Percentiles rank a stretch among this genome's conserved stretches.
These are phyloP conservation scores for Kwoniella sp. DNA, from an alignment of 768 basidiomycete species.

Conservation along the genomic window DNA sequence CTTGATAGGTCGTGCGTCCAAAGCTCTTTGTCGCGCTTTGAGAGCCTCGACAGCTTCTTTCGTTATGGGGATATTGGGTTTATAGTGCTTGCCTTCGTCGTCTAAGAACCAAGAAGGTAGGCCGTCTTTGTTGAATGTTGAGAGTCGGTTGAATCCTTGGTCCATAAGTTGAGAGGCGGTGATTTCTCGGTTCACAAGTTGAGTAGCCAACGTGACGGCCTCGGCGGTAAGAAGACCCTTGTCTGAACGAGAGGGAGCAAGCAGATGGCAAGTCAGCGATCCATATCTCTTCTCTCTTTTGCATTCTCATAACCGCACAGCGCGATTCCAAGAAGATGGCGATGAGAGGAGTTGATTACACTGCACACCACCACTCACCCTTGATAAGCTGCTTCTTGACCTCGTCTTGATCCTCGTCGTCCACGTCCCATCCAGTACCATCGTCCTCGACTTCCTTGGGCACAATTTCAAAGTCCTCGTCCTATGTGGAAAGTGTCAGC, in stretches of 20 bases:
- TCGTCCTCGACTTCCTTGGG: constrained; percentile 65
- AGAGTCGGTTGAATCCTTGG: constrained; percentile 92
- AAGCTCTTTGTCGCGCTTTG: constrained; percentile 83
- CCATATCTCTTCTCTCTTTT: too few species aligned
- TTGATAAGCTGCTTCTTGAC: constrained; percentile 66
- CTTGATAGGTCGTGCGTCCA: constrained; percentile 97
- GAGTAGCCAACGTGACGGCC: constrained; percentile 86
- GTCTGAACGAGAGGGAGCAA: constrained; percentile 59
- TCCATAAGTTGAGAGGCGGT: constrained; percentile 88
- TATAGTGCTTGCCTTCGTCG: constrained; percentile 90
- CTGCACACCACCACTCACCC: constrained; percentile 61
- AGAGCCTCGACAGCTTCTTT: constrained; percentile 88
- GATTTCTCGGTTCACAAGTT: constrained; percentile 83
- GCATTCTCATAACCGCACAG: too few species aligned
- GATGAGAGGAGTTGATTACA: too few species aligned
- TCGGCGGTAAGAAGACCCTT: constrained; percentile 82
- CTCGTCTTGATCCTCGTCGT: constrained; percentile 73
- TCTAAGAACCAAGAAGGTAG: constrained; percentile 97
- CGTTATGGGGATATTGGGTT: constrained; percentile 91
- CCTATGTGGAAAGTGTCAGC: background rate
- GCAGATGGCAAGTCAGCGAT: constrained; percentile 7
- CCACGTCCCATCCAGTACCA: constrained; percentile 76
- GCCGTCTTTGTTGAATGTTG: constrained; percentile 85
- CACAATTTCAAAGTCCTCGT: constrained; percentile 70
- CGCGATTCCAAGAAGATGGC: too few species aligned